Percentiles rank a stretch among this genome's conserved stretches.
phyloP scores from a whole-genome alignment of 1,284 basidiomycete genomes.

The Phlebopus sp. region DNA sequence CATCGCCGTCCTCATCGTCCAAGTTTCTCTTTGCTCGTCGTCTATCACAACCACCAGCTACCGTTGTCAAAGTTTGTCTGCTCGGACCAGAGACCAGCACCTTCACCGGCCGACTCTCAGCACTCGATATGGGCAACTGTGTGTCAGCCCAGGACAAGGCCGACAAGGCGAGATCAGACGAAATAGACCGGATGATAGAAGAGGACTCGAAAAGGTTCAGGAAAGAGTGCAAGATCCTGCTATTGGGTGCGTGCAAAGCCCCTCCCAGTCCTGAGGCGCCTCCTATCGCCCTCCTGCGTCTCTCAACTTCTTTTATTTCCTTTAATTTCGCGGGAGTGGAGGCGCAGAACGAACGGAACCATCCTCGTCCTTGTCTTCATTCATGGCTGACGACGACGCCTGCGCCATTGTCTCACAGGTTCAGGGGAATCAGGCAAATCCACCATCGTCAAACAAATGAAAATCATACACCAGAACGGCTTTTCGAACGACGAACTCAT shows the following conservation, averaged over 20 bases:
- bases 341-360: too few relatives aligned
- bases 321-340: too few relatives aligned
- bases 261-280: slow-evolving; percentile 9
- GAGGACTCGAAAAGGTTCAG: slow-evolving; percentile 74
- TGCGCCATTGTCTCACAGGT: slow-evolving; percentile 31
- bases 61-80: background rate
- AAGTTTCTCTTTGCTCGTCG: too few relatives aligned
- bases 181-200: slow-evolving; percentile 71
- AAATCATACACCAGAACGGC: slow-evolving; percentile 96
- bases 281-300: background rate
- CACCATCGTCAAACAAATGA: slow-evolving; percentile 99
- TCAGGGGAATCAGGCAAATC: slow-evolving; percentile 86
- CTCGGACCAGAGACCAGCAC: background rate
- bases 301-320: background rate
- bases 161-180: slow-evolving; percentile 65
- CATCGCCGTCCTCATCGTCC: too few relatives aligned
- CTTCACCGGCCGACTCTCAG: background rate
- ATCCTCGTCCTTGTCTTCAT: background rate
- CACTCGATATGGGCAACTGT: slow-evolving; percentile 59
- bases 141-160: slow-evolving; percentile 56
- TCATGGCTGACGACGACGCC: background rate
- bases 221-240: slow-evolving; percentile 92
- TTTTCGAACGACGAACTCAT: slow-evolving; percentile 82
- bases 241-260: slow-evolving; percentile 66
- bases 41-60: too few relatives aligned